Base-by-base conservation (phyloP, 2,329 filamentous ascomycete species). In the Waltergamsia citrina region DNA sequence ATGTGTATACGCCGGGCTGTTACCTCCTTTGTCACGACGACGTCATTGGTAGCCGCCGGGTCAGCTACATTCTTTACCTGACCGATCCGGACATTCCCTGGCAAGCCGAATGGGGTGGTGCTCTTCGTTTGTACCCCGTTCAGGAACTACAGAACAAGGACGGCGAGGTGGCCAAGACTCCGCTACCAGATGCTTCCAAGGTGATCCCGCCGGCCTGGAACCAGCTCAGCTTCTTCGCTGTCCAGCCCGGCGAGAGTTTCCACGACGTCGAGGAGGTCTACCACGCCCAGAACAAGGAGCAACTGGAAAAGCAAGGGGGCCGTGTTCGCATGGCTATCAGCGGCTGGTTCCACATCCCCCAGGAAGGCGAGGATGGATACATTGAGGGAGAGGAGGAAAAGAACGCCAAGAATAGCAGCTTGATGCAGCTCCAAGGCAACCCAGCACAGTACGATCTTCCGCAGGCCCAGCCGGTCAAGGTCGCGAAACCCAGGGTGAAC, bases 251-350 rank as follows among this genome's bases (percentile, higher is more conserved):
- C n/a, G 81, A 94, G 69, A 96, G 90, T 56, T 98, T 96, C 60
- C 92, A 98, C 60, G 92, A 98, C 55, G 92, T 98, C 36, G 90
- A 96, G 62, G 92, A 98, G 61, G 92, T 98, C 5, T 96, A 95
- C 60, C 78, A 84, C 53, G 70, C 76, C 49, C 66, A 62, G 42
- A 68, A 53, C 39, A 66, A 64, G 52, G 71, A 64, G 47, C 73
- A 75, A 58, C 71, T 78, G 35, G 71, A 69, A 52, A 76, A 69
- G 56, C 74, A 88, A 38, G 81, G 81, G 14, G 81, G 81, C 1
- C 75, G 85, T 31, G 77, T 95, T 32, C 80, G 92, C 45, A 96
- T 98, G 90, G 92, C 92, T 33, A 94, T 98, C 52, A 94, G 86
- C 53, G 92, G 92, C 34, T 98, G 92, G 92, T 98, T 93, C 57